A percentile compares a stretch with the other conserved stretches of the same genome.
phyloP scores from a whole-genome alignment of 2,329 filamentous ascomycete species.

The Venturia effusa region DNA sequence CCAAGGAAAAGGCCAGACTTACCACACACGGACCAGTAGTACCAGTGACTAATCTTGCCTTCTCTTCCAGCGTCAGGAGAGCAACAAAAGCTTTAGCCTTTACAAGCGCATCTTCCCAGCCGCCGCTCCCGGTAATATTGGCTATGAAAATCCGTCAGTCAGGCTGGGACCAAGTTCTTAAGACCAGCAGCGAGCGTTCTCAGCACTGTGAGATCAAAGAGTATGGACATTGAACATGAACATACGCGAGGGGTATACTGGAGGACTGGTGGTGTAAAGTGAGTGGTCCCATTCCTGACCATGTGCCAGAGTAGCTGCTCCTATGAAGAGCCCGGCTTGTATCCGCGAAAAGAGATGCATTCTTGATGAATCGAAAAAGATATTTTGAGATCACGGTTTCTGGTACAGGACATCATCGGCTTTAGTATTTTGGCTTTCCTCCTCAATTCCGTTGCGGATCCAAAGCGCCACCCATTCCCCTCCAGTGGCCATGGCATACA shows the following conservation, averaged over 20 bases:
- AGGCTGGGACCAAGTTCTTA: neutral
- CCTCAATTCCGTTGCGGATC: neutral
- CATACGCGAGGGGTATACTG: conserved; percentile 14
- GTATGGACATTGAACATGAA: neutral
- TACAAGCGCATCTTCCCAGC: conserved; percentile 28
- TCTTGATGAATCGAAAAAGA: neutral
- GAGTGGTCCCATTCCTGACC: conserved; percentile 13
- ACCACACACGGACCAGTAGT: conserved; percentile 11
- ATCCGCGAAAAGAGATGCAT: neutral
- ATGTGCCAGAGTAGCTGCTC: neutral
- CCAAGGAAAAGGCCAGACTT: neutral
- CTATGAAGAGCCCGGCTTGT: neutral
- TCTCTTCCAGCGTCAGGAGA: conserved; percentile 29
- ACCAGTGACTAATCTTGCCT: conserved; percentile 28
- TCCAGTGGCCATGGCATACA: neutral
- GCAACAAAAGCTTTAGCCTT: conserved; percentile 29
- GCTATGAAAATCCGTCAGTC: neutral
- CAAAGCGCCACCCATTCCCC: neutral
- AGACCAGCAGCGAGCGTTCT: neutral
- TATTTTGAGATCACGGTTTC: neutral
- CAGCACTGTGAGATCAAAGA: neutral
- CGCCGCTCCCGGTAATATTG: neutral
- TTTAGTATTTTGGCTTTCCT: neutral
- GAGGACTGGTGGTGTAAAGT: conserved; percentile 13
- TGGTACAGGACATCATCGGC: neutral